Percentiles rank a stretch among this genome's conserved stretches.
phyloP scores from a whole-genome alignment of 2,329 filamentous ascomycete genomes.

The Nigrospora sphaerica region DNA sequence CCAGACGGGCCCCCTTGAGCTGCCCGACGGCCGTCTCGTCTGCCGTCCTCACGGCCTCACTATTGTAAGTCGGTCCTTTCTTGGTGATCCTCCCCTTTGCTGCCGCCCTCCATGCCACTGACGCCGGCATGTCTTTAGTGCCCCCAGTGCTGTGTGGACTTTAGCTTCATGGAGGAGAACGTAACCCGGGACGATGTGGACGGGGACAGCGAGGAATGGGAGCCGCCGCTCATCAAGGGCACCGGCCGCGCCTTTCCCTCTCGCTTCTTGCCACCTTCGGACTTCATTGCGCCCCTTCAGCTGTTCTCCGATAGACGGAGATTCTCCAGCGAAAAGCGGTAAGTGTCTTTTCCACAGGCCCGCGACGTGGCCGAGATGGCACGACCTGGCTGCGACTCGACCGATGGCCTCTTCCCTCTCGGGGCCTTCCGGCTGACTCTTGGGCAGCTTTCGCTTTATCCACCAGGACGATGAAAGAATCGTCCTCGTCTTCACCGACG shows the following conservation, averaged over 20 bases:
- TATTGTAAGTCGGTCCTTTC: not conserved
- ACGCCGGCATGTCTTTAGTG: slow-evolving; percentile 9
- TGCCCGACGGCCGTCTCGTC: slow-evolving; percentile 26
- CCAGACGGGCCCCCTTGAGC: slow-evolving; percentile 23
- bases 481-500: slow-evolving; percentile 37
- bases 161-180: slow-evolving; percentile 24
- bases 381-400: too few relatives aligned
- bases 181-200: slow-evolving; percentile 10
- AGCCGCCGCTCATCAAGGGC: slow-evolving; percentile 11
- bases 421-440: too few relatives aligned
- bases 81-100: too few relatives aligned
- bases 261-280: slow-evolving; percentile 20
- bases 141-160: slow-evolving; percentile 24
- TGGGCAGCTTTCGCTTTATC: slow-evolving; percentile 11
- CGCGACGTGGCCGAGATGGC: too few relatives aligned
- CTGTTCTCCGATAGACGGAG: slow-evolving; percentile 14
- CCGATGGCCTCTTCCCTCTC: too few relatives aligned
- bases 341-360: too few relatives aligned
- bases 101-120: too few relatives aligned
- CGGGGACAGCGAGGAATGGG: slow-evolving; percentile 3
- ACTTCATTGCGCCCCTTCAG: slow-evolving; percentile 12
- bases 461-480: slow-evolving; percentile 19
- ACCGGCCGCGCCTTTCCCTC: slow-evolving; percentile 24
- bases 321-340: too few relatives aligned
- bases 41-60: slow-evolving; percentile 25